Conservation (phyloP, 495 filamentous ascomycete species). For the Achaetomiella virescens region DNA sequence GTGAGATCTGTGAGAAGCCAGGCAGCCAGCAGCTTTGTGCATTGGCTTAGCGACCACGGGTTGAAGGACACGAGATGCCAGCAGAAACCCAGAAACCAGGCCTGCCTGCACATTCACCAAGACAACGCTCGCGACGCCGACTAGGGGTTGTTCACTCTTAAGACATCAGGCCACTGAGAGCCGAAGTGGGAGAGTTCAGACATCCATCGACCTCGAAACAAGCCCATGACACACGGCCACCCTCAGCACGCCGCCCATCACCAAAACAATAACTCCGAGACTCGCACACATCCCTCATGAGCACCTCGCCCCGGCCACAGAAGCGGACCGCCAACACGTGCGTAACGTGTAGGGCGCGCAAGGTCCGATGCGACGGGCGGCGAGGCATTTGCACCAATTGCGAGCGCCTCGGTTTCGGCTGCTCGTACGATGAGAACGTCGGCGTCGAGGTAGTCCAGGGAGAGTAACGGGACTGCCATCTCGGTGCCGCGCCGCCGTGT, state of each 20-base stretch:
- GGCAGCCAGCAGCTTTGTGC: neutral
- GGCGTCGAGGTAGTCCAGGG: constrained; percentile 25
- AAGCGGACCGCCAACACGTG: constrained; percentile 34
- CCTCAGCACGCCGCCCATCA: neutral
- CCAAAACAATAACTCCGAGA: neutral
- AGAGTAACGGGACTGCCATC: constrained; percentile 24
- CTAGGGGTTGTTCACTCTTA: neutral
- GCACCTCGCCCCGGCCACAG: constrained; percentile 25
- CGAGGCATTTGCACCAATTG: constrained; percentile 43
- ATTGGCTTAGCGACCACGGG: neutral
- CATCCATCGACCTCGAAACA: neutral
- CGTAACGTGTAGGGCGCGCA: constrained; percentile 43
- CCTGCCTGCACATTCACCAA: neutral
- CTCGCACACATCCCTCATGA: constrained; percentile 11
- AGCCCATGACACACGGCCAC: neutral
- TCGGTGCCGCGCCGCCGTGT: constrained; percentile 43
- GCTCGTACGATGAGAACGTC: constrained; percentile 40
- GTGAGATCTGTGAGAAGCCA: neutral
- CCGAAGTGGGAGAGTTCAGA: neutral
- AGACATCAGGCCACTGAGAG: no score
- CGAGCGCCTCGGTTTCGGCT: constrained; percentile 44
- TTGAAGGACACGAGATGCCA: constrained; percentile 6
- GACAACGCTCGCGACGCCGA: neutral
- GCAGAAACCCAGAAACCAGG: neutral
- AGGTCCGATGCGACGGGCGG: constrained; percentile 46